Conservation (phyloP, 129 eudicot species). For the Centrapalus pauciflorus region DNA sequence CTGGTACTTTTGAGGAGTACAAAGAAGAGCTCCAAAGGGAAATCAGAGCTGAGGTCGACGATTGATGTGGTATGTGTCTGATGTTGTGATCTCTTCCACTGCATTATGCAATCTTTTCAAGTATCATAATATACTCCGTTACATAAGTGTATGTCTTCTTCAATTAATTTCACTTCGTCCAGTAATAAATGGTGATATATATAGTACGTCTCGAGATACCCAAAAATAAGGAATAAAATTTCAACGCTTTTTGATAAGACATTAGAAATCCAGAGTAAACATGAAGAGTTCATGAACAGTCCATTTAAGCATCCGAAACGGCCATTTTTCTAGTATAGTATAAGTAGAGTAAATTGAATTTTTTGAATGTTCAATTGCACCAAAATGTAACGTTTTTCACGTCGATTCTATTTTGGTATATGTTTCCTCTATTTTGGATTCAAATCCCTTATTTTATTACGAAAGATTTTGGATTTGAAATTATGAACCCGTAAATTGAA, state of each 20-base stretch:
- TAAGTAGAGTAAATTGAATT: background rate
- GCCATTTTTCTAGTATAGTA: background rate
- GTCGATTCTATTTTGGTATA: too few relatives aligned
- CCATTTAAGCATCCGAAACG: background rate
- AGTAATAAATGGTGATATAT: background rate
- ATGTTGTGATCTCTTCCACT: background rate
- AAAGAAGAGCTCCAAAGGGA: slow-evolving; percentile 66
- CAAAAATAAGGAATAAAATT: too few relatives aligned
- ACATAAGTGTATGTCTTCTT: background rate
- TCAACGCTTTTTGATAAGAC: too few relatives aligned
- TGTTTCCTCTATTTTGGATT: too few relatives aligned
- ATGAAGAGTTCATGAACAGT: background rate
- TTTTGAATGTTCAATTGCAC: too few relatives aligned
- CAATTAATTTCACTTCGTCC: too few relatives aligned
- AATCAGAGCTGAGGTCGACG: slow-evolving; percentile 74
- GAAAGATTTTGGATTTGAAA: too few relatives aligned
- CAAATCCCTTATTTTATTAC: too few relatives aligned
- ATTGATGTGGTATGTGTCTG: slow-evolving; percentile 26
- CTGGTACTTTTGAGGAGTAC: slow-evolving; percentile 67
- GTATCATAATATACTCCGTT: background rate
- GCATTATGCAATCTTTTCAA: background rate
- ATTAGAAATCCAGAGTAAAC: background rate
- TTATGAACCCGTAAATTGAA: too few relatives aligned
- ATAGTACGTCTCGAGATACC: too few relatives aligned
- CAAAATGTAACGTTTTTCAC: too few relatives aligned